Conservation (phyloP, 1,139 yeast species). For the Diutina pseudorugosa region DNA sequence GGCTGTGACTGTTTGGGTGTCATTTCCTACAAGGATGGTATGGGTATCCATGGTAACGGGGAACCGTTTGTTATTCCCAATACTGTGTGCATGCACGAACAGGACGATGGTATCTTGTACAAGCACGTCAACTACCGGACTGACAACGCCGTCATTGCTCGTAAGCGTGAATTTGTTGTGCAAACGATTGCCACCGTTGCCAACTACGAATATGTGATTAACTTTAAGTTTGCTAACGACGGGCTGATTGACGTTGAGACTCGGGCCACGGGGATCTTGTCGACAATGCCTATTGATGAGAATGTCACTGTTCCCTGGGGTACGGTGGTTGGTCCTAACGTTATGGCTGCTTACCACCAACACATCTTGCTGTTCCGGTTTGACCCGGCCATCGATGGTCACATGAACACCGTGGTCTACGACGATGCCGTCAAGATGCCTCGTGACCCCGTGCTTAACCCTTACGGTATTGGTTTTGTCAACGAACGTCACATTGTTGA, state of each 20-base stretch:
- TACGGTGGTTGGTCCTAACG: constrained; percentile 75
- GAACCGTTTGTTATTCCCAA: constrained; percentile 54
- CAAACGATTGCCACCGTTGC: constrained; percentile 88
- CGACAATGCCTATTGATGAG: constrained; percentile 76
- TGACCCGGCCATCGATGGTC: constrained; percentile 83
- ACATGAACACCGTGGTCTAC: constrained; percentile 62
- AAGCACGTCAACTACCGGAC: constrained; percentile 84
- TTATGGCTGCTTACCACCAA: constrained; percentile 83
- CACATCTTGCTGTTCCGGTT: constrained; percentile 76
- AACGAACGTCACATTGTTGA: constrained; percentile 56
- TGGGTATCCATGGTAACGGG: constrained; percentile 50
- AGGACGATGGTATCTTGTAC: constrained; percentile 68
- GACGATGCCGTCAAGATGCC: constrained; percentile 67
- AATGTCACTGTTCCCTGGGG: constrained; percentile 73
- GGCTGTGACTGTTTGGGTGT: constrained; percentile 91
- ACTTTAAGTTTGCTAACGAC: constrained; percentile 69
- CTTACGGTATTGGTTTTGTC: constrained; percentile 65
- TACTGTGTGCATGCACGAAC: constrained; percentile 84
- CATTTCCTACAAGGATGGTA: constrained; percentile 67
- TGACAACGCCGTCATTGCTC: constrained; percentile 58
- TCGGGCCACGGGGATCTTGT: constrained; percentile 80
- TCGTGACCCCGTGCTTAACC: constrained; percentile 38
- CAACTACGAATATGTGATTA: constrained; percentile 76
- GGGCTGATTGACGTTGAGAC: constrained; percentile 77
- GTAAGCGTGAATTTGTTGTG: constrained; percentile 76